Evolutionary conservation across 768 basidiomycete species (phyloP).

Genomic region (Lactifluus volemus): DNA sequence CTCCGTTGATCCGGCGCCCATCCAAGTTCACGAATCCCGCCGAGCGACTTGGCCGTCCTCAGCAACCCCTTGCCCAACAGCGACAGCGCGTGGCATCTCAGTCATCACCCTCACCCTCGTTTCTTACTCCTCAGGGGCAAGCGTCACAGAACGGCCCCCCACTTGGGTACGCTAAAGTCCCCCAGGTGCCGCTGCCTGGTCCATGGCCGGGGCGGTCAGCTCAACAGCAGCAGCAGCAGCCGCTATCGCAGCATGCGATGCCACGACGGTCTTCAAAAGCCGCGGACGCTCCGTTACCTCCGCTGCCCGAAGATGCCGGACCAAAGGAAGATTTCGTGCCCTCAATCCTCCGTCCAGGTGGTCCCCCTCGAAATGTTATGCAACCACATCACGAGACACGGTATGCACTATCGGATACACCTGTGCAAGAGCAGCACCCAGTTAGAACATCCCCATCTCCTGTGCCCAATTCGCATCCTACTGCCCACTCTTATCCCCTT

Average conservation of each 20-base stretch:
- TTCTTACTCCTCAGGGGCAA: slow-evolving; percentile 2
- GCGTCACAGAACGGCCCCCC: neutral
- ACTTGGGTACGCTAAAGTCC: neutral
- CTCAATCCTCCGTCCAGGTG: slow-evolving; percentile 11
- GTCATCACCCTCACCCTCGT: neutral
- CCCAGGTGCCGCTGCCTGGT: slow-evolving; percentile 9
- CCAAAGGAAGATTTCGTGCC: slow-evolving; percentile 10
- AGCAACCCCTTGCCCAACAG: slow-evolving; percentile 1
- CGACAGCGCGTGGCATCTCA: slow-evolving; percentile 1
- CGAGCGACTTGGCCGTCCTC: slow-evolving; percentile 12
- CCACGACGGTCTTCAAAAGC: neutral
- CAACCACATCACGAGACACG: neutral
- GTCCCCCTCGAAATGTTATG: neutral
- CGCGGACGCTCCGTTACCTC: slow-evolving; percentile 2
- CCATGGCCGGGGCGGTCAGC: neutral
- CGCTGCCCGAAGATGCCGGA: neutral
- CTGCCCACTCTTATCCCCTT: neutral
- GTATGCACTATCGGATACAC: neutral
- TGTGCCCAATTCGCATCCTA: neutral
- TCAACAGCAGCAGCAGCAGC: neutral
- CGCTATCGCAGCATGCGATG: neutral
- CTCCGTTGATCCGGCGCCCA: slow-evolving; percentile 30
- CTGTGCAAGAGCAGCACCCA: neutral
- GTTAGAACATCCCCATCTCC: neutral
- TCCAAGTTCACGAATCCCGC: slow-evolving; percentile 23